Percentiles rank a stretch among this genome's conserved stretches.
Conservation (phyloP, 2,329 filamentous ascomycete species). For the Talaromyces sp. region DNA sequence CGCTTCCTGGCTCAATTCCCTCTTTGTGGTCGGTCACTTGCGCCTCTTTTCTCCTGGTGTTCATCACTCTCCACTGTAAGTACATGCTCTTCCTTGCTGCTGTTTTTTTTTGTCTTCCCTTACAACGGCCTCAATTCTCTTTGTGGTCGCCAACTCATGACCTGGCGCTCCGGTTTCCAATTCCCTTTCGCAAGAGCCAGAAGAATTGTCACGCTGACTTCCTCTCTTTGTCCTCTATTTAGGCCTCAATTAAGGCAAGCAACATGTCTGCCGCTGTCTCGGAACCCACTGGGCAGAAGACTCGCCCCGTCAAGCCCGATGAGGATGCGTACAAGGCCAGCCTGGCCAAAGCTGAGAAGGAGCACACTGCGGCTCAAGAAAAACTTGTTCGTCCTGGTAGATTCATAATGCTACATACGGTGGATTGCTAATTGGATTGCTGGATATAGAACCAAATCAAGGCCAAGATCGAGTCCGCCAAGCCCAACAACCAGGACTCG, state of each 20-base stretch:
- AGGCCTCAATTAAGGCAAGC: conserved; percentile 5
- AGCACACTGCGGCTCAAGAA: conserved; percentile 71
- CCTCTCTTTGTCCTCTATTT: background rate
- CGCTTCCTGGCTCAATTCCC: background rate
- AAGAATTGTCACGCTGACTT: background rate
- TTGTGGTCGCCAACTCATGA: background rate
- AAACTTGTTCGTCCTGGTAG: conserved; percentile 49
- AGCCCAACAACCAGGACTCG: conserved; percentile 75
- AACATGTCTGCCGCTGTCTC: conserved; percentile 13
- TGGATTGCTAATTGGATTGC: background rate
- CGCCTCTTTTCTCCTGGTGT: background rate
- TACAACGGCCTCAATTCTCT: background rate
- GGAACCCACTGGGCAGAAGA: conserved; percentile 30
- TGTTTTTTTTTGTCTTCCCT: background rate
- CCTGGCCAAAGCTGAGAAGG: conserved; percentile 79
- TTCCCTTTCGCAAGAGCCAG: background rate
- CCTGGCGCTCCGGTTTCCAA: background rate
- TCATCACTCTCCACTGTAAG: background rate
- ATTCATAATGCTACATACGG: conserved; percentile 2
- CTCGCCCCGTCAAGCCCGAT: conserved; percentile 79
- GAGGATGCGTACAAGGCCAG: conserved; percentile 76
- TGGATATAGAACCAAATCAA: conserved; percentile 75
- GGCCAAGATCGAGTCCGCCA: conserved; percentile 77
- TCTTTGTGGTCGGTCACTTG: background rate
- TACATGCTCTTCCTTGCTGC: background rate